Conservation (phyloP, 2,329 filamentous ascomycete species). For the Pseudogymnoascus sp. region DNA sequence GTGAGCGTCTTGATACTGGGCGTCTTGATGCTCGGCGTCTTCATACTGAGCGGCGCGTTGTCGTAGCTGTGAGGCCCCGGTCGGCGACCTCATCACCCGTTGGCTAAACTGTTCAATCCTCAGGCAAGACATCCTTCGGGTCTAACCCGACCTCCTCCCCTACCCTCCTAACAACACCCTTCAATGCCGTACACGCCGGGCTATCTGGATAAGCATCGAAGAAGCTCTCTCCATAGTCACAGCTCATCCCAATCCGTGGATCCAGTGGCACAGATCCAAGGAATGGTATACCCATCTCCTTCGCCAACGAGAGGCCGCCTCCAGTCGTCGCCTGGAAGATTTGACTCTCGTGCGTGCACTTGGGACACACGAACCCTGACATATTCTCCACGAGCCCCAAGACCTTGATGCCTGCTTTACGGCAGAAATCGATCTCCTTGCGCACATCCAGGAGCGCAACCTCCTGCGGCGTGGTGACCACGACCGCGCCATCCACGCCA, state of each 20-base stretch:
- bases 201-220: slow-evolving; percentile 90
- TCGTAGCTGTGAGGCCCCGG: background rate
- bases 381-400: slow-evolving; percentile 95
- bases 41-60: background rate
- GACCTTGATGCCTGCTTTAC: slow-evolving; percentile 82
- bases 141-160: slow-evolving; percentile 56
- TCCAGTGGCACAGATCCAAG: slow-evolving; percentile 85
- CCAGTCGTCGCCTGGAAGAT: slow-evolving; percentile 91
- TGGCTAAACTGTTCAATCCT: background rate
- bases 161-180: slow-evolving; percentile 67
- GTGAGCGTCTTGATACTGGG: too few relatives aligned
- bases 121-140: slow-evolving; percentile 39
- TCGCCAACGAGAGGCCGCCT: slow-evolving; percentile 68
- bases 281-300: slow-evolving; percentile 82
- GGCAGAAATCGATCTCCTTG: slow-evolving; percentile 96
- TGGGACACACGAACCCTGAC: slow-evolving; percentile 92
- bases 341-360: slow-evolving; percentile 70
- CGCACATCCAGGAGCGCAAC: slow-evolving; percentile 84
- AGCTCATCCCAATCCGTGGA: slow-evolving; percentile 89
- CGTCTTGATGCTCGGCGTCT: too few relatives aligned
- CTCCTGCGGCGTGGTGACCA: slow-evolving; percentile 93
- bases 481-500: slow-evolving; percentile 84
- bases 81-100: background rate
- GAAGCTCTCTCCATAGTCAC: slow-evolving; percentile 95
- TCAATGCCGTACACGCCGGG: slow-evolving; percentile 76